Conservation (phyloP, 2,329 filamentous ascomycete species). For the Diaporthe humulicola region DNA sequence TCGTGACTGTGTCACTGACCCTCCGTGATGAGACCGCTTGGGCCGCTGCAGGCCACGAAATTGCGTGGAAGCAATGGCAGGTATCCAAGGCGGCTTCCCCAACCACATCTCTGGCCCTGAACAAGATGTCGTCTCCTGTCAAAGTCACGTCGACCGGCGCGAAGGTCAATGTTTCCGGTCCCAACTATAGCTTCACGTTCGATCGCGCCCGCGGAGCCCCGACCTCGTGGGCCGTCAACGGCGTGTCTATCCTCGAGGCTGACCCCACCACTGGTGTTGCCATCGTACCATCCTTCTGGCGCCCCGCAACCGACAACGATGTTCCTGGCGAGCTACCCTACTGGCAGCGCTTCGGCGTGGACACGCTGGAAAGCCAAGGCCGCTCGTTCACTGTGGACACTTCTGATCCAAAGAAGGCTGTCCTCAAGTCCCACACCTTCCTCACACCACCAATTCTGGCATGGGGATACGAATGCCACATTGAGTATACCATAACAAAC, state of each 20-base stretch:
- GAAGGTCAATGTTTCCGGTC: constrained; percentile 47
- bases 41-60: constrained; percentile 65
- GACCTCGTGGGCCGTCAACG: constrained; percentile 55
- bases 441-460: constrained; percentile 71
- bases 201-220: constrained; percentile 60
- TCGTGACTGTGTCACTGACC: constrained; percentile 60
- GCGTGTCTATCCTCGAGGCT: constrained; percentile 51
- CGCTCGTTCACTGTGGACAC: constrained; percentile 53
- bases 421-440: constrained; percentile 59
- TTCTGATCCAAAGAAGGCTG: constrained; percentile 47
- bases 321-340: constrained; percentile 65
- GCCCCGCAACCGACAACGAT: constrained; percentile 77
- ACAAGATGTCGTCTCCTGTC: constrained; percentile 42
- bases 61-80: constrained; percentile 67
- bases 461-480: constrained; percentile 67
- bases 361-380: constrained; percentile 60
- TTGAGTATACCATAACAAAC: constrained; percentile 64
- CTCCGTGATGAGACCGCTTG: constrained; percentile 60
- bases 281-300: constrained; percentile 68
- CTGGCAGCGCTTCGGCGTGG: constrained; percentile 67
- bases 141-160: constrained; percentile 44
- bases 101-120: constrained; percentile 20
- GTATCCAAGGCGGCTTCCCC: constrained; percentile 48
- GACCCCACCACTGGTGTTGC: constrained; percentile 53
- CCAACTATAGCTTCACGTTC: constrained; percentile 57